Evolutionary conservation across 1,139 yeast species (phyloP).

Genomic region (Ogataea hybrid): DNA sequence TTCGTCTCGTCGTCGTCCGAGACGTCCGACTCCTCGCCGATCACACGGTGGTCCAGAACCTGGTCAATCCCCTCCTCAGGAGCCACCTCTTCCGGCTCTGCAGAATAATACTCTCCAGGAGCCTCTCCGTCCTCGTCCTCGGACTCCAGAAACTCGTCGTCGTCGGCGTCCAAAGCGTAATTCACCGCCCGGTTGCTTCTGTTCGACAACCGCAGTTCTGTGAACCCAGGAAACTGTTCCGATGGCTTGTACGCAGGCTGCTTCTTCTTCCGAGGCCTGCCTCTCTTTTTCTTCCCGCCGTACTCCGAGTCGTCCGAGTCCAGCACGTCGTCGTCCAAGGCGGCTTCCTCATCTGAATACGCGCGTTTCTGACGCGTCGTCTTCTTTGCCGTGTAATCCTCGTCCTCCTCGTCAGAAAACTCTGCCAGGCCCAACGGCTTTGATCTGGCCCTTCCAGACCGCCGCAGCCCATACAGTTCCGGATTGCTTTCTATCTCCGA

Average conservation of each 20-base stretch:
- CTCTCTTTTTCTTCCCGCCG: constrained; percentile 9
- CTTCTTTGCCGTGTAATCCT: constrained; percentile 32
- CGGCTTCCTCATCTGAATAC: constrained; percentile 20
- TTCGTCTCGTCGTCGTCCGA: constrained; percentile 30
- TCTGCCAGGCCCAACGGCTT: constrained; percentile 20
- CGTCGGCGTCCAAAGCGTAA: constrained; percentile 68
- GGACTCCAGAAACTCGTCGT: constrained; percentile 51
- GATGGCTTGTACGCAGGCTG: constrained; percentile 8
- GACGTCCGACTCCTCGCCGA: constrained; percentile 34
- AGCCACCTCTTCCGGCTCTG: constrained; percentile 22
- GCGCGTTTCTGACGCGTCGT: constrained; percentile 25
- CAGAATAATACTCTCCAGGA: constrained; percentile 41
- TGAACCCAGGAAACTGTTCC: constrained; percentile 13
- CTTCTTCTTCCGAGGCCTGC: constrained; percentile 20
- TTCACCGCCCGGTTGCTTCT: constrained; percentile 69
- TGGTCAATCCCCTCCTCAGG: constrained; percentile 44
- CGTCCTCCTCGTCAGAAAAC: constrained; percentile 31
- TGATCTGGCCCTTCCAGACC: constrained; percentile 72
- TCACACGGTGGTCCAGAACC: constrained; percentile 52
- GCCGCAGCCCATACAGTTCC: constrained; percentile 86
- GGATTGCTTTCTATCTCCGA: constrained; percentile 63
- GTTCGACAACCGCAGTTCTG: constrained; percentile 70
- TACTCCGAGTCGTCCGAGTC: constrained; percentile 15
- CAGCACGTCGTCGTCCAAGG: constrained; percentile 7
- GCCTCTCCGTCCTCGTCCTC: constrained; percentile 44